Percentiles rank a stretch among this genome's conserved stretches.
Conservation (phyloP, 2,329 filamentous ascomycete genomes). For the Reticulascus tulasneorum region DNA sequence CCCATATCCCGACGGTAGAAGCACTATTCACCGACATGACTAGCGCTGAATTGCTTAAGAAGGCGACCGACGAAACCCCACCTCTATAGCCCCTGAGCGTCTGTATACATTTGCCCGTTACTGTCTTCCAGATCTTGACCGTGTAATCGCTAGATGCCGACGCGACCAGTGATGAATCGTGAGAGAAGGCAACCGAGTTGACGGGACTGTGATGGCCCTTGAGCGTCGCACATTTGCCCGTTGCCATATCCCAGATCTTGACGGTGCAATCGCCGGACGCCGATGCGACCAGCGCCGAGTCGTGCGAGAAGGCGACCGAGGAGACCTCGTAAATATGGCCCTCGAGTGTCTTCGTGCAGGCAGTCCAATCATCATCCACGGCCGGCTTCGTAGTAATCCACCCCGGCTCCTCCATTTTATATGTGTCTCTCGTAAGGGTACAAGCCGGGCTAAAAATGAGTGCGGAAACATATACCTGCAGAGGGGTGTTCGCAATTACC, state of each 20-base stretch:
- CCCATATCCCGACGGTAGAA: constrained; percentile 97
- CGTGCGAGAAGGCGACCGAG: constrained; percentile 16
- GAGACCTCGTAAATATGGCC: constrained; percentile 8
- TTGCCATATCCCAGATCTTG: constrained; percentile 10
- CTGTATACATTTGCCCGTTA: constrained; percentile 74
- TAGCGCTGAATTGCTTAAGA: too few relatives aligned
- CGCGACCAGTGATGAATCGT: too few relatives aligned
- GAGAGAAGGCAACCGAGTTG: too few relatives aligned
- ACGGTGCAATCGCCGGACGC: constrained; percentile 6
- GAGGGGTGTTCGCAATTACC: constrained; percentile 18
- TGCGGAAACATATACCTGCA: constrained; percentile 24
- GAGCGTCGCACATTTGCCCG: constrained; percentile 4
- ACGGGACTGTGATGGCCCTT: constrained; percentile 9
- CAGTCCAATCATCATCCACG: too few relatives aligned
- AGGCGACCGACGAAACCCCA: constrained; percentile 11
- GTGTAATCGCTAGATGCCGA: too few relatives aligned
- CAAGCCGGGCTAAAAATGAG: constrained; percentile 22
- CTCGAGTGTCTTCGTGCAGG: constrained; percentile 8
- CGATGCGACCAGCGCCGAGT: constrained; percentile 7
- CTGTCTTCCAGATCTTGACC: constrained; percentile 74
- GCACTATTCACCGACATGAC: too few relatives aligned
- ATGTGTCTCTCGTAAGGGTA: constrained; percentile 12
- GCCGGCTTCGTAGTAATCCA: too few relatives aligned
- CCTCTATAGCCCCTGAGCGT: constrained; percentile 83
- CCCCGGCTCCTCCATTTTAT: constrained; percentile 3